phyloP scores from a whole-genome alignment of 2,329 filamentous ascomycete genomes.

The Cladophialophora carrionii region DNA sequence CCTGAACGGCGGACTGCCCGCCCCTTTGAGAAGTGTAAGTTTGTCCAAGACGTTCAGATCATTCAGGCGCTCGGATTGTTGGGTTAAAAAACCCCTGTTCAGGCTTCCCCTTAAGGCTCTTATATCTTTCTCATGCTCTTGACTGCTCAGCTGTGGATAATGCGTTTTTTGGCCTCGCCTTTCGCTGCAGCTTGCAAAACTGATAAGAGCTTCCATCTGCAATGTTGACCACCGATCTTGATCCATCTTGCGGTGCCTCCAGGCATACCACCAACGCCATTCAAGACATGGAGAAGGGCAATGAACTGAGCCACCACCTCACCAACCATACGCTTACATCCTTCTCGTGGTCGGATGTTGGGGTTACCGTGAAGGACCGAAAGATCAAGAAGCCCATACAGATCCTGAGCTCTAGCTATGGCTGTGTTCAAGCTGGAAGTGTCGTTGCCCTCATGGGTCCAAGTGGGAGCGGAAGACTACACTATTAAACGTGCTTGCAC shows the following conservation, averaged over 20 bases:
- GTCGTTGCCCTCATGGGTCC: slow-evolving; percentile 82
- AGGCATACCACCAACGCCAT: background rate
- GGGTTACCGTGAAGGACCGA: slow-evolving; percentile 72
- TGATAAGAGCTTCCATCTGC: background rate
- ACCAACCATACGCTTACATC: slow-evolving; percentile 66
- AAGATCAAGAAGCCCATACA: slow-evolving; percentile 65
- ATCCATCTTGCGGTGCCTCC: background rate
- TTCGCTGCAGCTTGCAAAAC: background rate
- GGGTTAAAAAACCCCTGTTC: background rate
- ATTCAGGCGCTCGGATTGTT: background rate
- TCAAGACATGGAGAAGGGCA: slow-evolving; percentile 26
- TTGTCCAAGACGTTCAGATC: background rate
- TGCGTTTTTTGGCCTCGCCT: background rate
- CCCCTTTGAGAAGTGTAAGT: background rate
- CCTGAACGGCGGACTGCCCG: background rate
- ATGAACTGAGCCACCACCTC: slow-evolving; percentile 52
- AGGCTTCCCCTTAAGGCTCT: background rate
- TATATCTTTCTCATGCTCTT: background rate
- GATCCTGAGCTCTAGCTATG: slow-evolving; percentile 66
- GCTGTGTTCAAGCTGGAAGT: slow-evolving; percentile 65
- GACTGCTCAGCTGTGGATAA: background rate
- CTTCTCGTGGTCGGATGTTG: slow-evolving; percentile 69
- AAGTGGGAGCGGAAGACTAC: slow-evolving; percentile 74
- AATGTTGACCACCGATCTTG: background rate
- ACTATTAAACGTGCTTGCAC: slow-evolving; percentile 76